These are phyloP conservation scores for Maudiozyma pseudohumilis DNA, from an alignment of 805 yeast genomes.

Conservation along the genomic window DNA sequence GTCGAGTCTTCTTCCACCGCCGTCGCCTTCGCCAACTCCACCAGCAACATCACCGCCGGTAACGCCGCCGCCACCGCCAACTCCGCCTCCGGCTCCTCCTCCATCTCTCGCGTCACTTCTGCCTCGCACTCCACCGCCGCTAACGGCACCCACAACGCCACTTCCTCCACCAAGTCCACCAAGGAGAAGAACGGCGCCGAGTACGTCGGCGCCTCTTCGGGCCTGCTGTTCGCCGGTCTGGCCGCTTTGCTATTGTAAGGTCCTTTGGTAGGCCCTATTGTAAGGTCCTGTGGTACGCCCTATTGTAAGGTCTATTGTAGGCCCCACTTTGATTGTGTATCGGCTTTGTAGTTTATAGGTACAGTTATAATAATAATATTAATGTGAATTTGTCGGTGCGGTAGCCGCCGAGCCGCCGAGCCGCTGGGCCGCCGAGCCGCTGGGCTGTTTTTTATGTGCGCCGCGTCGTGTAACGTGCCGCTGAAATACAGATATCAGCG, in stretches of 20 bases:
- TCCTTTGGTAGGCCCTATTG: no score
- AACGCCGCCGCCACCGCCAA: conserved; percentile 4
- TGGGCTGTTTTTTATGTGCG: no score
- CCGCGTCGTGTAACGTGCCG: no score
- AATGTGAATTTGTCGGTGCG: no score
- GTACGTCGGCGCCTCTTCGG: conserved; percentile 5
- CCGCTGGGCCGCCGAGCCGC: no score
- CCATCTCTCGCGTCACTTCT: background rate
- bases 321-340: no score
- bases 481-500: no score
- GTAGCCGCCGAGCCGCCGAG: no score
- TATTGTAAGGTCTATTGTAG: no score
- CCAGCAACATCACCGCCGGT: conserved; percentile 1
- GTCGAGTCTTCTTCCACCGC: conserved; percentile 6
- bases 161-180: conserved; percentile 3
- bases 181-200: conserved; percentile 2
- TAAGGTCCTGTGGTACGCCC: no score
- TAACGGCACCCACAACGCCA: conserved; percentile 1
- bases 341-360: no score
- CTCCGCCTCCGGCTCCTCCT: conserved; percentile 3
- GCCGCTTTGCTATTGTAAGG: conserved; percentile 12
- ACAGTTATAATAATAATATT: no score
- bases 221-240: conserved; percentile 6
- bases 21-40: conserved; percentile 1
- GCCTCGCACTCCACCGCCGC: background rate